These are phyloP conservation scores for Medicago arabica DNA, from an alignment of 306 rosid species.

Conservation along the genomic window DNA sequence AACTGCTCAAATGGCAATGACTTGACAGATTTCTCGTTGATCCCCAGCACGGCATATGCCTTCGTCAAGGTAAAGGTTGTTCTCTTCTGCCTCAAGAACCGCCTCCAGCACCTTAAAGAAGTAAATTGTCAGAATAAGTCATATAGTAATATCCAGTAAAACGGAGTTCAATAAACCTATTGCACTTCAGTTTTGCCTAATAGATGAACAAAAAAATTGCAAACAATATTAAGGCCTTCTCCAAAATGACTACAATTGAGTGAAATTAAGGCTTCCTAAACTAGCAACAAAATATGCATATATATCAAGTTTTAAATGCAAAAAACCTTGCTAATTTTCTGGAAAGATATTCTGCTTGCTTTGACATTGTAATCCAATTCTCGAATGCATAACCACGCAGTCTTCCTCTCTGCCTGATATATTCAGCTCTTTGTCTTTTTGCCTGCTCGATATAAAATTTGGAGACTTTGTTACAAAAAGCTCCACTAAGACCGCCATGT, in stretches of 20 bases:
- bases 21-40: conserved; percentile 70
- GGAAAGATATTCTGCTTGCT: conserved; percentile 81
- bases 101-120: conserved; percentile 83
- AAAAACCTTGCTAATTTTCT: conserved; percentile 76
- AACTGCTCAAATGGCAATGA: conserved; percentile 92
- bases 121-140: conserved; percentile 31
- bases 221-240: conserved; percentile 14
- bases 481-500: conserved; percentile 16
- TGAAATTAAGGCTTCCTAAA: conserved; percentile 16
- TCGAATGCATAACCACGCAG: conserved; percentile 51
- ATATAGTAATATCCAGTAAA: conserved; percentile 18
- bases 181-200: neutral
- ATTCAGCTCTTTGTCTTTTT: conserved; percentile 85
- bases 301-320: conserved; percentile 22
- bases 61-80: conserved; percentile 77
- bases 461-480: conserved; percentile 16
- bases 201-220: neutral
- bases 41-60: conserved; percentile 68
- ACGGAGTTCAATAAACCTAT: conserved; percentile 1
- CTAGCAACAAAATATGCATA: conserved; percentile 7
- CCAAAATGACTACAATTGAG: conserved; percentile 23
- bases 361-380: conserved; percentile 60
- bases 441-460: conserved; percentile 61
- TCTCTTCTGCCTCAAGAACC: conserved; percentile 61
- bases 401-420: conserved; percentile 83